Evolutionary conservation across 2,329 filamentous ascomycete species (phyloP), one percentile per base, ranked within the genome.

Genomic region (Xylaria sp.): DNA sequence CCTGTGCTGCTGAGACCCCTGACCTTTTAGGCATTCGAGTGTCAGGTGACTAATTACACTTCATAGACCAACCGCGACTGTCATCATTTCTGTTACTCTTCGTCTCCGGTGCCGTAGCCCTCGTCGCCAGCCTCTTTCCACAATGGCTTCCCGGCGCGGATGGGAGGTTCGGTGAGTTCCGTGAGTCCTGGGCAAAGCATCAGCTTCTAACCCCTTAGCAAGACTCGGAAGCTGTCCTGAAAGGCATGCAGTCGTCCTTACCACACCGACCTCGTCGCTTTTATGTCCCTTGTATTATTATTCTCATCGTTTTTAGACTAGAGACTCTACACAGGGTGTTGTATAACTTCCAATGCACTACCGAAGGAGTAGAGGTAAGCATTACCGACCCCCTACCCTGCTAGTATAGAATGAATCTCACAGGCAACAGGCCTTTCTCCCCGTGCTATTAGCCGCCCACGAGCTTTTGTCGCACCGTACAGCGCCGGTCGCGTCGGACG

Each of bases 261-360:
- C 78, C 79, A 4, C 72, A 74, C 26, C 73, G 79, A 18, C 80
- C 81, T 17, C 72, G 76, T 34, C 72, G 76, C 9, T 76, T 75
- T 51, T 78, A 76, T 42, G 60, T 80, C 2, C 74, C 76, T 1
- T 66, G 73, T 11, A 63, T 83, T 16, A 68, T 80, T 7, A 39
- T 73, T 4, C 74, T 74, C 24, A 70, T 83, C 42, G 69, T 80
- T 2, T 26, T 78, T 7, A 75, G 82, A 4, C 63, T 83, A 16
- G 78, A 82, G 54, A 64, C 79, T 2, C 76, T 79, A 34, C 73
- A 80, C 47, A 69, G 66, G 26, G 74, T 81, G 1, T 72, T 77
- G 13, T 67, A 69, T 21, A 73, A 78, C 53, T 73, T 80, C 34
- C 80, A 83, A 65, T 85, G 82, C 62, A 73, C 79, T 6, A 70